Percentiles rank a stretch among this genome's conserved stretches.
These are phyloP conservation scores for Atractiella rhizophila DNA, from an alignment of 768 basidiomycete genomes.

Conservation along the genomic window DNA sequence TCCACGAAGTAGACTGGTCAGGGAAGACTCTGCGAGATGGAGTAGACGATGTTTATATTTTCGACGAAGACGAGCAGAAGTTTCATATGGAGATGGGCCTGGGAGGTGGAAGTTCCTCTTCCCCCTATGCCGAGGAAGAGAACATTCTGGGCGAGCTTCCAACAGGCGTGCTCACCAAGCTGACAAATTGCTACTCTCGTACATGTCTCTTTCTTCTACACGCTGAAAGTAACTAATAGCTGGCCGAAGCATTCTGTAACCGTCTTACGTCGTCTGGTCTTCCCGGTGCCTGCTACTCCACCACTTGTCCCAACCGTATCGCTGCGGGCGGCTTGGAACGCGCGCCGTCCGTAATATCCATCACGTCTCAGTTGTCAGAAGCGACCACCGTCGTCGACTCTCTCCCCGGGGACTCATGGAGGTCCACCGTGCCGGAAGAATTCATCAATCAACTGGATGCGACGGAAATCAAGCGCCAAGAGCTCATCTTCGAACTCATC, in stretches of 20 bases:
- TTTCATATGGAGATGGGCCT: background rate
- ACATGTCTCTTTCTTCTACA: no score
- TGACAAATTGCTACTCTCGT: conserved; percentile 74
- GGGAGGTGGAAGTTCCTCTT: background rate
- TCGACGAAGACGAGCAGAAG: conserved; percentile 44
- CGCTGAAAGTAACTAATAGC: no score
- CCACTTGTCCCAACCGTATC: no score
- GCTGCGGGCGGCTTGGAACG: no score
- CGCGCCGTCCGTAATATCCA: no score
- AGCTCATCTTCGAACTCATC: conserved; percentile 58
- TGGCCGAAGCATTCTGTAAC: no score
- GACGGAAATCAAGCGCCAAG: conserved; percentile 36
- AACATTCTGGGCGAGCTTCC: conserved; percentile 35
- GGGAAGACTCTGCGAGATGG: conserved; percentile 42
- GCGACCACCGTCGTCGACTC: no score
- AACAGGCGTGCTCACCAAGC: conserved; percentile 64
- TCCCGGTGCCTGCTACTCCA: no score
- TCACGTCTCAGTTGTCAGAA: conserved; percentile 60
- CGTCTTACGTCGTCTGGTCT: no score
- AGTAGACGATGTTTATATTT: conserved; percentile 54
- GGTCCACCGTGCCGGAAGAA: conserved; percentile 45
- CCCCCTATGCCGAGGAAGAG: background rate
- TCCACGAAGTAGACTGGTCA: conserved; percentile 90
- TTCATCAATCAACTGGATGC: conserved; percentile 44
- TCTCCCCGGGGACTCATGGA: no score